Conservation (phyloP, 306 rosid genomes). For the Cicer arietinum region DNA sequence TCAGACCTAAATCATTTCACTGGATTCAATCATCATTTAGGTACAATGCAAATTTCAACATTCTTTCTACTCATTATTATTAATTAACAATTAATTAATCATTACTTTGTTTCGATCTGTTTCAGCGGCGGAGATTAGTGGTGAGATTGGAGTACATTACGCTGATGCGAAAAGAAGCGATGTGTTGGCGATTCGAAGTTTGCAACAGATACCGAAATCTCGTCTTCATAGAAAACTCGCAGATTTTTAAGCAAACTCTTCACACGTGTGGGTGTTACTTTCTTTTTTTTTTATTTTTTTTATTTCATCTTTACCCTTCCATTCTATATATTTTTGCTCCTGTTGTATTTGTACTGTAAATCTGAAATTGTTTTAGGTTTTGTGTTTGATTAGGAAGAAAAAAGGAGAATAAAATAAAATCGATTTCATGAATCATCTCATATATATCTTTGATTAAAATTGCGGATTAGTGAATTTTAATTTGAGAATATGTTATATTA, state of each 20-base stretch:
- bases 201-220: slow-evolving; percentile 64
- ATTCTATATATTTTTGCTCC: slow-evolving; percentile 45
- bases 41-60: slow-evolving; percentile 21
- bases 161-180: slow-evolving; percentile 54
- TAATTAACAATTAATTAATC: neutral
- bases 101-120: neutral
- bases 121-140: slow-evolving; percentile 46
- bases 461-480: too few species aligned
- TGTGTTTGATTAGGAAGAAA: neutral
- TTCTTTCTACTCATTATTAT: neutral
- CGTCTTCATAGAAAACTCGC: slow-evolving; percentile 76
- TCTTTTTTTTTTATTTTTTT: too few species aligned
- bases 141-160: slow-evolving; percentile 45
- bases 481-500: too few species aligned
- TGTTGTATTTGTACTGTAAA: slow-evolving; percentile 26
- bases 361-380: slow-evolving; percentile 28
- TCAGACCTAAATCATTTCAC: slow-evolving; percentile 78
- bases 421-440: neutral
- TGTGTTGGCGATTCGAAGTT: slow-evolving; percentile 63
- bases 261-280: neutral
- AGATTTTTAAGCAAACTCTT: slow-evolving; percentile 59
- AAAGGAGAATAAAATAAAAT: neutral
- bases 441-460: too few species aligned
- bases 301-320: neutral
- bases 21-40: slow-evolving; percentile 53